Conservation (phyloP, 345 rosid genomes). For the Stellera chamaejasme region DNA sequence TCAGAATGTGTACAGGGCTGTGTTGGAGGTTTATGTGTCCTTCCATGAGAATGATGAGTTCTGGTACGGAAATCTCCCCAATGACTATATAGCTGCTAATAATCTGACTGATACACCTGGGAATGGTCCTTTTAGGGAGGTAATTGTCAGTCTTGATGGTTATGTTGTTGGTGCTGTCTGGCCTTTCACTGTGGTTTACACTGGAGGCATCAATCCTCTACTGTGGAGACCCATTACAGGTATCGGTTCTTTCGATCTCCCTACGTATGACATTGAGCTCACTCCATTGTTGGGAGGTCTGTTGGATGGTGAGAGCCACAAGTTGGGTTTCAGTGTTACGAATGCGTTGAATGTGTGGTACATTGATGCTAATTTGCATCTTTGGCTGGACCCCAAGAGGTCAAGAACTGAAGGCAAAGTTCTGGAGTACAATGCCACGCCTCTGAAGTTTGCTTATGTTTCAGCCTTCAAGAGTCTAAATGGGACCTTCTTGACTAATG, state of each 20-base stretch:
- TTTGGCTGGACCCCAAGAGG: conserved; percentile 55
- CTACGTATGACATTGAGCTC: conserved; percentile 71
- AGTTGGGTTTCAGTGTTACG: conserved; percentile 61
- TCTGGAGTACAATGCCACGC: conserved; percentile 25
- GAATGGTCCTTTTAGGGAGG: conserved; percentile 93
- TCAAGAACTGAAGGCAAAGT: conserved; percentile 44
- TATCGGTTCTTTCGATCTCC: conserved; percentile 77
- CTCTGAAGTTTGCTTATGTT: conserved; percentile 18
- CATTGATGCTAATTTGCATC: conserved; percentile 82
- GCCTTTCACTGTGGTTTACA: conserved; percentile 86
- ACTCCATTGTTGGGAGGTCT: conserved; percentile 56
- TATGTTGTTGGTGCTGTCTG: conserved; percentile 55
- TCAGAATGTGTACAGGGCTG: conserved; percentile 73
- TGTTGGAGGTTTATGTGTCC: conserved; percentile 77
- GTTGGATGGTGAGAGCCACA: conserved; percentile 61
- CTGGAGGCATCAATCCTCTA: conserved; percentile 73
- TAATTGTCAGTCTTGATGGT: conserved; percentile 57
- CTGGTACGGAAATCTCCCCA: conserved; percentile 67
- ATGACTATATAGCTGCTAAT: conserved; percentile 57
- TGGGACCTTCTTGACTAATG: conserved; percentile 45
- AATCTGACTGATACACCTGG: conserved; percentile 41
- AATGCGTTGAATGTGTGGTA: conserved; percentile 81
- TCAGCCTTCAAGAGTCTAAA: conserved; percentile 38
- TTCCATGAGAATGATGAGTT: conserved; percentile 90
- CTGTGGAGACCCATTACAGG: conserved; percentile 79